Conservation (phyloP, 2,329 filamentous ascomycete genomes). For the Myriosclerotinia scirpicola region DNA sequence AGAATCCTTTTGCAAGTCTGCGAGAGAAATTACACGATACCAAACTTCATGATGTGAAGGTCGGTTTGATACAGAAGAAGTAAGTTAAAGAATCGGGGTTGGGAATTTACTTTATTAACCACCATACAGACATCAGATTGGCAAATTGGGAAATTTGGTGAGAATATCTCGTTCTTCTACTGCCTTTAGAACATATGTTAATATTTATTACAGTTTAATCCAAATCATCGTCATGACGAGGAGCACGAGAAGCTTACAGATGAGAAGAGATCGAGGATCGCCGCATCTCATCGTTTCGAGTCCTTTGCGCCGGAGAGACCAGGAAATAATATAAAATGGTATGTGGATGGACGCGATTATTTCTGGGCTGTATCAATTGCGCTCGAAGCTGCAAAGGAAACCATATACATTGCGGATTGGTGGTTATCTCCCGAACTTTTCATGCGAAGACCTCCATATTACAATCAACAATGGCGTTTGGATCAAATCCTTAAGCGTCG, state of each 20-base stretch:
- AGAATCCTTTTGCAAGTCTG: conserved; percentile 48
- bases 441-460: conserved; percentile 77
- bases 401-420: conserved; percentile 96
- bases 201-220: conserved; percentile 58
- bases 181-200: neutral
- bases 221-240: conserved; percentile 90
- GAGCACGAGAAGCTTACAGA: conserved; percentile 85
- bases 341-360: conserved; percentile 93
- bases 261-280: conserved; percentile 70
- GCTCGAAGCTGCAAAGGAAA: conserved; percentile 85
- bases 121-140: conserved; percentile 53
- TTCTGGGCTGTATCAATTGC: conserved; percentile 92
- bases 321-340: conserved; percentile 91
- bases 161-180: conserved; percentile 29
- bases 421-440: conserved; percentile 92
- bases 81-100: conserved; percentile 38
- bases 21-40: conserved; percentile 54
- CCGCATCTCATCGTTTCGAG: conserved; percentile 76
- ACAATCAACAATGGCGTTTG: conserved; percentile 81
- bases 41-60: conserved; percentile 57
- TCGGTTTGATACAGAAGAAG: conserved; percentile 60
- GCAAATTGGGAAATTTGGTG: conserved; percentile 63
- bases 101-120: conserved; percentile 10
- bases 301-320: conserved; percentile 87
- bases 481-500: conserved; percentile 85